These are phyloP conservation scores for Ogataea angusta DNA, from an alignment of 805 yeast genomes.

Conservation along the genomic window DNA sequence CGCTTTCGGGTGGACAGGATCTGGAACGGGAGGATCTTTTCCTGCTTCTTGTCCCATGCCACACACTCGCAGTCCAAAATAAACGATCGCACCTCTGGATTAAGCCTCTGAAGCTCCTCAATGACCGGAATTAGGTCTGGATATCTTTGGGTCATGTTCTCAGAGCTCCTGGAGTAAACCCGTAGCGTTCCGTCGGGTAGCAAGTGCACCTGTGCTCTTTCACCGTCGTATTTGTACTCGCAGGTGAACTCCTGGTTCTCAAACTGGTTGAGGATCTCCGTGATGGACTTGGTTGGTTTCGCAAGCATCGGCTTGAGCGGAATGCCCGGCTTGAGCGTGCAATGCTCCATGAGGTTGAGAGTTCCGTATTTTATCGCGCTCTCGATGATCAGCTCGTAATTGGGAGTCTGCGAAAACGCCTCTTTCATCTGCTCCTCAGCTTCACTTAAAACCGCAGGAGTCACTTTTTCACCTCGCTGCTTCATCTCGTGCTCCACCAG, in stretches of 20 bases:
- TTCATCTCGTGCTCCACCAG: slow-evolving; percentile 57
- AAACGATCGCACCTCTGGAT: slow-evolving; percentile 47
- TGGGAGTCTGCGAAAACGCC: slow-evolving; percentile 87
- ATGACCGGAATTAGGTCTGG: slow-evolving; percentile 81
- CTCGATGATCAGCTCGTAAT: slow-evolving; percentile 74
- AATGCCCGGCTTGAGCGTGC: slow-evolving; percentile 83
- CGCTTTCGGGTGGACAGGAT: slow-evolving; percentile 89
- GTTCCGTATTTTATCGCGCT: slow-evolving; percentile 69
- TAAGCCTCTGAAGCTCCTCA: slow-evolving; percentile 38
- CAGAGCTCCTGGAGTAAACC: slow-evolving; percentile 91
- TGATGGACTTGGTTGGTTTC: slow-evolving; percentile 90
- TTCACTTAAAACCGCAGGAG: slow-evolving; percentile 44
- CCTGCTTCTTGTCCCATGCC: slow-evolving; percentile 82
- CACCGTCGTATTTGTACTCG: slow-evolving; percentile 97
- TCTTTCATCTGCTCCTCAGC: slow-evolving; percentile 82
- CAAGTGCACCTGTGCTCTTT: slow-evolving; percentile 91
- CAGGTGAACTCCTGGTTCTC: slow-evolving; percentile 85
- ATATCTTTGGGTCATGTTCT: slow-evolving; percentile 93
- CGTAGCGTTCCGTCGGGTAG: slow-evolving; percentile 61
- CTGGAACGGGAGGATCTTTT: slow-evolving; percentile 91
- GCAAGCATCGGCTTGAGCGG: slow-evolving; percentile 98
- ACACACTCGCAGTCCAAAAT: slow-evolving; percentile 96
- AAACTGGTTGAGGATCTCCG: slow-evolving; percentile 89
- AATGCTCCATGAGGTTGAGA: slow-evolving; percentile 56
- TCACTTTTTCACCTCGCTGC: slow-evolving; percentile 27